Base-by-base conservation (phyloP, 164 flowering plant genomes). In the Nymphaea thermarum region DNA sequence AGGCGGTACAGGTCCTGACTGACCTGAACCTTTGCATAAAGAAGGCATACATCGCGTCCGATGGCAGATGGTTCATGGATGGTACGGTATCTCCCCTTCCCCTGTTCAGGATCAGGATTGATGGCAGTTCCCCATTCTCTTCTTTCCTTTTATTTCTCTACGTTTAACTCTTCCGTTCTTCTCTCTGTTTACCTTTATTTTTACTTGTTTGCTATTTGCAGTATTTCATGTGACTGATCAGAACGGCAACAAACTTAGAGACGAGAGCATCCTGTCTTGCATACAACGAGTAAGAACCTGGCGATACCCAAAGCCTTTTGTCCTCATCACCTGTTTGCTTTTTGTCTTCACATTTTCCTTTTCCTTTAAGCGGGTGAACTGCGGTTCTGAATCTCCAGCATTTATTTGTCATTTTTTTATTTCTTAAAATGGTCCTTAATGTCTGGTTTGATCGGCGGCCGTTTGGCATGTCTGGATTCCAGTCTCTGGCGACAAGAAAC, bases 41-140 rank as follows among this genome's bases (percentile, higher is more conserved):
- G 63, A 80, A 90, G 72, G 97, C 97, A 66, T 91, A 93, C 75
- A 93, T 93, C 68, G 91, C 97, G 44, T 93, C 96, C 0, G 98
- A 91, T 71, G 98, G 96, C 17, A 88, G 80, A 66, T 93, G 97
- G 96, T 93, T 89, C 75, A 91, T 93, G 98, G 98, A 93, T 82
- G 98, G 98, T 93, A 65, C 77, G 67, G 1, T 25, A 25, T 25
- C 36, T 25, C 36, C 1, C 36, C 36, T 25, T 25, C 36, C 36
- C 36, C 36, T 25, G 36, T 25, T 25, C 36, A 25, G 36, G 14
- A 51, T 51, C 57, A 15, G 57, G 14, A 51, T 51, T 15, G 57
- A 10, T 8, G 8, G 57, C 15, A 5, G 8, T 51, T 51, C 15
- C 14, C 57, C 57, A 51, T 4, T 51, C 57, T 51, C 36, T 25